These are phyloP conservation scores for Xylaria castorea DNA, from an alignment of 495 filamentous ascomycete species.

Conservation along the genomic window DNA sequence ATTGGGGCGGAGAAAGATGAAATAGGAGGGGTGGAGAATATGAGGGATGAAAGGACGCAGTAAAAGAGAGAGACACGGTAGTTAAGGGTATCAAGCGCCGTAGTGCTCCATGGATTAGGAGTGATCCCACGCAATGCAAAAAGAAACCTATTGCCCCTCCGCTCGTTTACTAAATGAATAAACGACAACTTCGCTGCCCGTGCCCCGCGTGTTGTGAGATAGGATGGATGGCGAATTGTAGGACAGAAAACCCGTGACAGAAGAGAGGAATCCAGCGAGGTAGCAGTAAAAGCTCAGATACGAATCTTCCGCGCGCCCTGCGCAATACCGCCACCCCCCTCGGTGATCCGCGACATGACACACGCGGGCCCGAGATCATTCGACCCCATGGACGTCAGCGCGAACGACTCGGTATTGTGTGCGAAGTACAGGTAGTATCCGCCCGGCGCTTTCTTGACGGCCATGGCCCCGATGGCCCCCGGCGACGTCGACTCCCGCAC, in stretches of 20 bases:
- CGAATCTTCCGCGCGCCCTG: constrained; percentile 59
- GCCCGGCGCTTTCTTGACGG: constrained; percentile 74
- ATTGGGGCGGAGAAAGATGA: too few relatives aligned
- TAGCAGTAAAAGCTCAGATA: constrained; percentile 25
- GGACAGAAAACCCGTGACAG: neutral
- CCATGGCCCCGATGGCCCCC: constrained; percentile 83
- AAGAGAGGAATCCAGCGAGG: neutral
- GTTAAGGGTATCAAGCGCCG: constrained; percentile 8
- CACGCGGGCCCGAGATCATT: constrained; percentile 72
- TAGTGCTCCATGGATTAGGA: neutral
- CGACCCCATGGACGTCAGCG: constrained; percentile 84
- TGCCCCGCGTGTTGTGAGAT: neutral
- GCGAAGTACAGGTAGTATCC: constrained; percentile 84
- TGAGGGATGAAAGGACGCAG: neutral
- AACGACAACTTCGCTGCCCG: neutral
- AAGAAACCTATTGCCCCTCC: neutral
- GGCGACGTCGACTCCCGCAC: constrained; percentile 72
- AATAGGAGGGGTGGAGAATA: neutral
- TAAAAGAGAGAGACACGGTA: neutral
- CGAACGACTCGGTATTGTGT: constrained; percentile 94
- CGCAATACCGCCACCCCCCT: constrained; percentile 44
- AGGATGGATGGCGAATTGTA: neutral
- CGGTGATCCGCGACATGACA: constrained; percentile 78
- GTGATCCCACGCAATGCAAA: neutral
- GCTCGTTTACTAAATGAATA: neutral